Percentiles rank a stretch among this genome's conserved stretches.
Conservation (phyloP, 495 filamentous ascomycete genomes). For the Hypoxylon fuscum region DNA sequence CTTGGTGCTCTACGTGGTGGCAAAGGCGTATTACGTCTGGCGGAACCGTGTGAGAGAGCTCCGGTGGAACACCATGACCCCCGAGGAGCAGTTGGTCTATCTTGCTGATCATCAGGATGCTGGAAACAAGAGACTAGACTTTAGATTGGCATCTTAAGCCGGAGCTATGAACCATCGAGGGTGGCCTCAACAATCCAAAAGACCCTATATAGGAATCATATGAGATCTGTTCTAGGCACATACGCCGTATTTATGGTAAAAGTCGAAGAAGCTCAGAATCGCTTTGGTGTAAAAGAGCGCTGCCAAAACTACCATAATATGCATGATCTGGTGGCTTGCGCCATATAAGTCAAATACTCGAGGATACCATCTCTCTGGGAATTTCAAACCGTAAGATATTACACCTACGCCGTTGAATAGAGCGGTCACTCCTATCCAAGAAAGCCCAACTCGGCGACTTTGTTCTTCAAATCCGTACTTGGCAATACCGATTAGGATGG, state of each 20-base stretch:
- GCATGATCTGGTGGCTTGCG: conserved; percentile 63
- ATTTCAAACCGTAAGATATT: conserved; percentile 54
- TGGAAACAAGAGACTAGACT: conserved; percentile 77
- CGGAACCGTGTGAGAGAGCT: conserved; percentile 58
- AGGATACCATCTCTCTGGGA: conserved; percentile 59
- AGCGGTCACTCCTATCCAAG: conserved; percentile 52
- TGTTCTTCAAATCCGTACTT: conserved; percentile 52
- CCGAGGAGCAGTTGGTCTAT: conserved; percentile 69
- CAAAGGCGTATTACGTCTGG: conserved; percentile 71
- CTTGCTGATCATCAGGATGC: conserved; percentile 69
- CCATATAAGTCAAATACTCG: conserved; percentile 59
- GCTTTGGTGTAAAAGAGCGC: conserved; percentile 55
- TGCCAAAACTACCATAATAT: conserved; percentile 58
- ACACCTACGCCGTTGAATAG: conserved; percentile 54
- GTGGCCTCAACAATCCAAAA: background rate
- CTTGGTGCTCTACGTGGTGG: conserved; percentile 61
- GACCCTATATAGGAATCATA: background rate
- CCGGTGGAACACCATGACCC: conserved; percentile 65
- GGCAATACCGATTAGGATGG: conserved; percentile 53
- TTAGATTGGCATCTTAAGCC: conserved; percentile 56
- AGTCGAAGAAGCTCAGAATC: conserved; percentile 58
- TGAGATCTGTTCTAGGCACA: background rate
- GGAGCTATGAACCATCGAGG: background rate
- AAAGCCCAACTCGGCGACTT: conserved; percentile 52
- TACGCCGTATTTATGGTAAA: conserved; percentile 43